These are phyloP conservation scores for Volvariella volvacea DNA, from an alignment of 1,284 basidiomycete species.

Conservation along the genomic window DNA sequence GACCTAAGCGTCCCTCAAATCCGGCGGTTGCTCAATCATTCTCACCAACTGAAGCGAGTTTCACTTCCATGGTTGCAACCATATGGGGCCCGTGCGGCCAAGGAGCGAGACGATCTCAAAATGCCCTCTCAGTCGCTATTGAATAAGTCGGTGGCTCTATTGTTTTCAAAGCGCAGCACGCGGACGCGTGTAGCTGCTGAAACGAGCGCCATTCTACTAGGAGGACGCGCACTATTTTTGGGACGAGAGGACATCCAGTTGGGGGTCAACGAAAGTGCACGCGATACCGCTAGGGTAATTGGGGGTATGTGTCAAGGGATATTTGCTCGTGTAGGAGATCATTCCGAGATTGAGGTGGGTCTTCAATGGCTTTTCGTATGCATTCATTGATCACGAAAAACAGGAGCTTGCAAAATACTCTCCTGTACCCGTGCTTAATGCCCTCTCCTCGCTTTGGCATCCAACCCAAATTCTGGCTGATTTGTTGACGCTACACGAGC, in stretches of 20 bases:
- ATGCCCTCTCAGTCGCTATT: constrained; percentile 68
- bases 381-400: constrained; percentile 7
- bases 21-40: constrained; percentile 50
- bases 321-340: constrained; percentile 91
- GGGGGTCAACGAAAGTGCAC: constrained; percentile 87
- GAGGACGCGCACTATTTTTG: constrained; percentile 92
- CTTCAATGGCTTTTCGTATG: neutral
- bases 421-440: constrained; percentile 91
- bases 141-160: constrained; percentile 79
- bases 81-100: constrained; percentile 20
- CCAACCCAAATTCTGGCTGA: constrained; percentile 96
- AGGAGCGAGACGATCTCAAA: constrained; percentile 32
- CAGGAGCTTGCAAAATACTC: constrained; percentile 88
- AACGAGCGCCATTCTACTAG: constrained; percentile 69
- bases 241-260: constrained; percentile 90
- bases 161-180: constrained; percentile 93
- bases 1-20: constrained; percentile 76
- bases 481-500: constrained; percentile 84
- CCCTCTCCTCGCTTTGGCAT: constrained; percentile 93
- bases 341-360: constrained; percentile 86
- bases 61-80: constrained; percentile 56
- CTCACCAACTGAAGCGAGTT: constrained; percentile 55
- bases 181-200: constrained; percentile 89
- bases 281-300: constrained; percentile 85
- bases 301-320: constrained; percentile 96